Conservation (phyloP, 306 rosid genomes). For the Ammopiptanthus mongolicus region DNA sequence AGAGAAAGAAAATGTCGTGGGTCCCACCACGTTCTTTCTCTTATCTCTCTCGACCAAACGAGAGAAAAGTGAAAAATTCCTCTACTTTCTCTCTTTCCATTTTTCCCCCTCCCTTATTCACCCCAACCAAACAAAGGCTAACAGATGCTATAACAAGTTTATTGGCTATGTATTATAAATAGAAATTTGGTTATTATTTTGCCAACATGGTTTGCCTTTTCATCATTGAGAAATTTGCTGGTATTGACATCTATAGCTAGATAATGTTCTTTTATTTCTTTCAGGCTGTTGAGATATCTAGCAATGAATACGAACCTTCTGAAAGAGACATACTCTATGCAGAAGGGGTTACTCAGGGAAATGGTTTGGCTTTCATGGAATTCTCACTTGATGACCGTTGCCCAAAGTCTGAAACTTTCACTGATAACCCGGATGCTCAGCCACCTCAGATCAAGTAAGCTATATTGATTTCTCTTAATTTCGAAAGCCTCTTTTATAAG, state of each 20-base stretch:
- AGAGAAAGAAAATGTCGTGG: too few relatives aligned
- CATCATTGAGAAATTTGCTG: neutral
- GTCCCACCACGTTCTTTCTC: too few relatives aligned
- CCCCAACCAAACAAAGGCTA: too few relatives aligned
- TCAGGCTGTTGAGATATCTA: conserved; percentile 95
- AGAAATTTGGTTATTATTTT: neutral
- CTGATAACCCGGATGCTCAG: conserved; percentile 79
- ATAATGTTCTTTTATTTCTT: conserved; percentile 19
- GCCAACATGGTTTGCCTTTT: neutral
- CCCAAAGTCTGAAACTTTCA: conserved; percentile 74
- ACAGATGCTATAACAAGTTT: neutral
- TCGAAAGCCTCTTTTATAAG: neutral
- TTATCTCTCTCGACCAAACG: too few relatives aligned
- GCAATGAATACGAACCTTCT: conserved; percentile 95
- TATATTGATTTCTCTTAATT: neutral
- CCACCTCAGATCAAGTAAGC: conserved; percentile 75
- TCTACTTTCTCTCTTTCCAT: too few relatives aligned
- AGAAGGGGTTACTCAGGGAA: conserved; percentile 97
- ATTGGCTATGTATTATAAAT: neutral
- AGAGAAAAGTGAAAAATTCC: too few relatives aligned
- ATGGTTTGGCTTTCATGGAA: conserved; percentile 94
- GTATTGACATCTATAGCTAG: neutral
- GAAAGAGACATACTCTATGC: conserved; percentile 91
- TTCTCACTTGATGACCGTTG: conserved; percentile 86
- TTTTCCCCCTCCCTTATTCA: too few relatives aligned